Evolutionary conservation across 805 yeast genomes (phyloP).

Genomic region (Wickerhamomyces hampshirensis): DNA sequence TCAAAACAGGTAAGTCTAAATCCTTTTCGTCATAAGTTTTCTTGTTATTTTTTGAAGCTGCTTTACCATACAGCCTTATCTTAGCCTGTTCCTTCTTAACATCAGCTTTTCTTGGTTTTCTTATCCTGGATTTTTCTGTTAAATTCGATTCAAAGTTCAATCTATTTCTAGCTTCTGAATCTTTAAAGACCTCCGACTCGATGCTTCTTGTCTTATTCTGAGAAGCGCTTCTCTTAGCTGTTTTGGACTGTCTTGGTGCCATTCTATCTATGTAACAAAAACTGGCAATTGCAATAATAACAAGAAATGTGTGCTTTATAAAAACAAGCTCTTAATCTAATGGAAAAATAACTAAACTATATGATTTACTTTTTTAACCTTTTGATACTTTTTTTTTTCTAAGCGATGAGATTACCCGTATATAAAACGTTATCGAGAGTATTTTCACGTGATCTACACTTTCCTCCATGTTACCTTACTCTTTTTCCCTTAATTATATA

Average conservation of each 20-base stretch:
- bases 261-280: slow-evolving; percentile 25
- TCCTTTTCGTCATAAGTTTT: slow-evolving; percentile 67
- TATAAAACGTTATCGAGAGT: too few relatives aligned
- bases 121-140: slow-evolving; percentile 51
- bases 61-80: slow-evolving; percentile 60
- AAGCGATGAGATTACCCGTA: slow-evolving; percentile 12
- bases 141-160: slow-evolving; percentile 36
- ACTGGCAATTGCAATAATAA: too few relatives aligned
- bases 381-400: too few relatives aligned
- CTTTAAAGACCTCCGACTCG: slow-evolving; percentile 62
- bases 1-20: slow-evolving; percentile 71
- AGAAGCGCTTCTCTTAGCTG: slow-evolving; percentile 49
- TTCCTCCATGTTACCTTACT: too few relatives aligned
- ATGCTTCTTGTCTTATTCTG: slow-evolving; percentile 53
- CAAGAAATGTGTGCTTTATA: too few relatives aligned
- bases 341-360: too few relatives aligned
- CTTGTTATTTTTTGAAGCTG: slow-evolving; percentile 39
- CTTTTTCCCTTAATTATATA: background rate
- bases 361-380: too few relatives aligned
- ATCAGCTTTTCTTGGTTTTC: slow-evolving; percentile 43
- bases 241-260: slow-evolving; percentile 58
- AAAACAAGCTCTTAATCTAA: too few relatives aligned
- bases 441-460: too few relatives aligned
- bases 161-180: slow-evolving; percentile 65
- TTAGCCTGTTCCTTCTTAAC: slow-evolving; percentile 64